These are phyloP conservation scores for Conidiobolus incongruus DNA, from an alignment of 371 early-diverging fungal genomes.

Conservation along the genomic window DNA sequence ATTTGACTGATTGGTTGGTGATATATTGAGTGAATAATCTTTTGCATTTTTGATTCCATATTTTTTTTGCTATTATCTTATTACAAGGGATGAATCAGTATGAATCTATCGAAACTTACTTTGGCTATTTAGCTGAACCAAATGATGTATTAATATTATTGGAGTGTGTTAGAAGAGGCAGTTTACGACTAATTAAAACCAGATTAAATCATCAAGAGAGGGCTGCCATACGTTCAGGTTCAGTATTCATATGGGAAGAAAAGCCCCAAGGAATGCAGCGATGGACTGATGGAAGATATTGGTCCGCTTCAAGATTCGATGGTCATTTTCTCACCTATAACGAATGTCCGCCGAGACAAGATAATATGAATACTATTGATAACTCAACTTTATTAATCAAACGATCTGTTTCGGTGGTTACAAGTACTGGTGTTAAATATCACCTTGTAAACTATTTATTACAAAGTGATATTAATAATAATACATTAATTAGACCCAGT, in stretches of 20 bases:
- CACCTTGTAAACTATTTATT: not conserved
- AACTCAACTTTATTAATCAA: not conserved
- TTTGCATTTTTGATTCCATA: too few relatives aligned
- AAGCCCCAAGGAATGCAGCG: constrained; percentile 62
- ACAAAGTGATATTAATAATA: not conserved
- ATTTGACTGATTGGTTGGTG: too few relatives aligned
- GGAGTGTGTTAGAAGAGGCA: constrained; percentile 43
- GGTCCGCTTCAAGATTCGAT: constrained; percentile 65
- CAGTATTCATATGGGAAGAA: constrained; percentile 64
- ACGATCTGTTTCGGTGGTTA: not conserved
- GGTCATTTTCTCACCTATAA: constrained; percentile 59
- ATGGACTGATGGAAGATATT: constrained; percentile 74
- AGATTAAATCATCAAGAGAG: constrained; percentile 53
- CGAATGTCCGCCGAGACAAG: constrained; percentile 10
- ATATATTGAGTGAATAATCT: too few relatives aligned
- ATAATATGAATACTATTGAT: too few relatives aligned
- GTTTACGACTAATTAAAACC: constrained; percentile 32
- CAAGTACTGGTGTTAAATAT: not conserved
- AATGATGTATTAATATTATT: constrained; percentile 53
- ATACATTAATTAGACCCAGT: not conserved
- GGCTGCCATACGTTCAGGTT: constrained; percentile 34
- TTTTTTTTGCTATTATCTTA: too few relatives aligned
- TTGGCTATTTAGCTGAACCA: constrained; percentile 41
- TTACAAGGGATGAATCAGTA: too few relatives aligned
- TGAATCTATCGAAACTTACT: constrained; percentile 22